Evolutionary conservation across 1,139 yeast genomes (phyloP), one percentile per base, ranked within the genome.

Genomic region (Hansenula sp.): DNA sequence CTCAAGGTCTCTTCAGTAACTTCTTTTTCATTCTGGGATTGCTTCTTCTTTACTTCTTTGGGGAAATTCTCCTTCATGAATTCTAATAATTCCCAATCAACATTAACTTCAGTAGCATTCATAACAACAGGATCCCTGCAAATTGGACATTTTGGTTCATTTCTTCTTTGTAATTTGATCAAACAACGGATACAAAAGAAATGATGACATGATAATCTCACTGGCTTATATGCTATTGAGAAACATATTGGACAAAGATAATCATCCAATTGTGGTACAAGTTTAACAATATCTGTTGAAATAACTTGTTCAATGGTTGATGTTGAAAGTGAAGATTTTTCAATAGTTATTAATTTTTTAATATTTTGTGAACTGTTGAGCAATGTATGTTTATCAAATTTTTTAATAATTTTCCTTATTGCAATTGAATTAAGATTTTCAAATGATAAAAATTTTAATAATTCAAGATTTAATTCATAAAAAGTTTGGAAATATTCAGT

Each of bases 201-300:
- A 55, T 83, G 92, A 2, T 73, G 72, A 58, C 92, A 83, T 12
- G 62, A 62, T 19, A 83, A 64, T 37, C 78, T 61, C 36, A 83
- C 79, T 1, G 92, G 92, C 52, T 82, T 82, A 59, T 72, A 82
- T 0, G 89, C 88, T 32, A 83, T 71, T 5, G 75, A 70, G 59
- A 77, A 73, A 55, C 92, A 83, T 9, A 83, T 76, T 1, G 90
- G 89, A 56, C 92, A 83, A 3, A 77, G 66, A 52, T 80, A 83
- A 56, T 83, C 92, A 39, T 83, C 90, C 16, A 83, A 62, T 56
- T 82, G 90, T 1, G 92, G 92, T 1, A 82, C 66, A 4, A 82
- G 58, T 17, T 74, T 71, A 29, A 82, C 57, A 13, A 83, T 59
- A 12, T 77, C 70, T 16, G 67, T 65, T 32, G 82, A 76, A 39